Evolutionary conservation across 352 stramenopile genomes (phyloP).

Genomic region (Thalassiosira sp.): DNA sequence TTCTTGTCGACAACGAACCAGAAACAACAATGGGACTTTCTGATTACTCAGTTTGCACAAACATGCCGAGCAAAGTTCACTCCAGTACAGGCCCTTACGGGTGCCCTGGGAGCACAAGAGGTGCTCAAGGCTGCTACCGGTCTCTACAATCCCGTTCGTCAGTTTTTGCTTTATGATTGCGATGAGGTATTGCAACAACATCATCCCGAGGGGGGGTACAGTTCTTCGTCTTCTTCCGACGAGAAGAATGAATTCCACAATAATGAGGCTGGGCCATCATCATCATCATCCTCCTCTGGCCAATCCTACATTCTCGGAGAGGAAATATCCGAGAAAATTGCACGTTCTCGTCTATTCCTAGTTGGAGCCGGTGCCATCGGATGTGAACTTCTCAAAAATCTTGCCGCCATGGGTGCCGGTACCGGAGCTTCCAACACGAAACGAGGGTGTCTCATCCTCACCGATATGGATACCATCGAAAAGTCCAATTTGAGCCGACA

Average conservation of each 20-base stretch:
- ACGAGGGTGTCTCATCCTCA: conserved; percentile 87
- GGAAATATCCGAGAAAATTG: conserved; percentile 43
- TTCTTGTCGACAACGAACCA: conserved; percentile 1
- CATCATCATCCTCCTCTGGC: conserved; percentile 20
- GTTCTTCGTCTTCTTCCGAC: too few species aligned
- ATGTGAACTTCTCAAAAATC: conserved; percentile 99
- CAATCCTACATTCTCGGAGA: conserved; percentile 68
- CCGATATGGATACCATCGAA: conserved; percentile 99
- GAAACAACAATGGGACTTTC: conserved; percentile 16
- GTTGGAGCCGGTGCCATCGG: conserved; percentile 97
- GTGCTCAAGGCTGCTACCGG: conserved; percentile 73
- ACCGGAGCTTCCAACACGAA: conserved; percentile 57
- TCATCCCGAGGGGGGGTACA: too few species aligned
- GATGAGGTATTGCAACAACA: conserved; percentile 68
- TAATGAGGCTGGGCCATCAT: conserved; percentile 6
- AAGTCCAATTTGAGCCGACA: conserved; percentile 98
- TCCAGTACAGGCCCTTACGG: conserved; percentile 71
- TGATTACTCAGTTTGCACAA: conserved; percentile 56
- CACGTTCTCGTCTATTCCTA: conserved; percentile 88
- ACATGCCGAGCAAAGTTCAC: conserved; percentile 73
- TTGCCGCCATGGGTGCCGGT: conserved; percentile 95
- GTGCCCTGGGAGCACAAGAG: conserved; percentile 77
- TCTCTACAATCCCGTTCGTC: conserved; percentile 77
- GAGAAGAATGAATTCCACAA: conserved; percentile 12
- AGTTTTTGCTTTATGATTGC: conserved; percentile 82